Conservation (phyloP, 192 early-diverging fungal species). For the Rhizophagus clarus region DNA sequence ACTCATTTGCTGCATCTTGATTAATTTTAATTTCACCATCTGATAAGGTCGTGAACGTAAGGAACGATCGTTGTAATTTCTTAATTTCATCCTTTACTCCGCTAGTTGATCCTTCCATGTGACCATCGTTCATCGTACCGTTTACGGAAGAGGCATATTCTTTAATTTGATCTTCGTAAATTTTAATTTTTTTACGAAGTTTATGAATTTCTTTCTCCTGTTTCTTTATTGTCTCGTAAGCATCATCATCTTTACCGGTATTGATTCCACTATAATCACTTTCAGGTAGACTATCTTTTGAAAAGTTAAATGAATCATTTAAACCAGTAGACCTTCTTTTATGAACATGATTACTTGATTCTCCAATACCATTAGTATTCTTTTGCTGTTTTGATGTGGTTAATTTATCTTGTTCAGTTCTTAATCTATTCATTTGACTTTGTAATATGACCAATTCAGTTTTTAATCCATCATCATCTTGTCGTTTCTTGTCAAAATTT, state of each 20-base stretch:
- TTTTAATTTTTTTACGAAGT: background rate
- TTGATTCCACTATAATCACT: background rate
- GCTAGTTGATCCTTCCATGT: background rate
- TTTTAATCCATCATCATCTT: constrained; percentile 1
- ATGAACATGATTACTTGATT: background rate
- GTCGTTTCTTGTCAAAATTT: background rate
- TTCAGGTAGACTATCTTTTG: background rate
- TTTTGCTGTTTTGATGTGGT: background rate
- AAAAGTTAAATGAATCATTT: background rate
- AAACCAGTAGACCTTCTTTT: background rate
- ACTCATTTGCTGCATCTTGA: background rate
- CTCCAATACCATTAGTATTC: background rate
- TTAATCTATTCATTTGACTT: constrained; percentile 5
- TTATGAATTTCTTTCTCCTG: background rate
- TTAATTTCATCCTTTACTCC: background rate
- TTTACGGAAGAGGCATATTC: background rate
- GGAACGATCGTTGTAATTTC: background rate
- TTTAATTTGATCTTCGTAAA: background rate
- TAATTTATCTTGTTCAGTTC: constrained; percentile 9
- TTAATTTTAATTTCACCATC: background rate
- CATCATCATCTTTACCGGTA: background rate
- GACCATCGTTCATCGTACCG: background rate
- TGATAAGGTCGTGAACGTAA: background rate
- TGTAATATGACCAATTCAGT: constrained; percentile 15
- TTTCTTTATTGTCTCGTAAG: background rate